Evolutionary conservation across 2,329 filamentous ascomycete species (phyloP), one percentile per base, ranked within the genome.

Genomic region (Plenodomus tracheiphilus): DNA sequence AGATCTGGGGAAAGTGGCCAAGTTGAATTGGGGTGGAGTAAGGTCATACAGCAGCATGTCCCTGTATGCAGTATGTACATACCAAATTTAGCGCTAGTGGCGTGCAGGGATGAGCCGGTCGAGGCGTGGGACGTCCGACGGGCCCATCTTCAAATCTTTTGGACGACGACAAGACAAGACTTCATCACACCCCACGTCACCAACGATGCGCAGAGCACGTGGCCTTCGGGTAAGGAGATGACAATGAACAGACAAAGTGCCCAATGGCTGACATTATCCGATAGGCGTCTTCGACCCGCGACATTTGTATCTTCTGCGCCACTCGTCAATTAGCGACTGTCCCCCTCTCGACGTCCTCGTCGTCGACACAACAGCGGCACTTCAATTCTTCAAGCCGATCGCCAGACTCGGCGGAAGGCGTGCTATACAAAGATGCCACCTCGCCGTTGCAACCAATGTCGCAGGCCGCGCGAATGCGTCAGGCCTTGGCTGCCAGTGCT

Each of bases 221-320:
- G 61, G 54, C 46, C 54, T 69, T 30, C 56, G 65, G 55, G 66
- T 70, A 58, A 41, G 59, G 11, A 50, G 17, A 18, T 21, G 7
- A 10, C 25, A n/a, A 21, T 16, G 7, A 16, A 22, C 6, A 2
- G 16, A 4, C n/a, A 18, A 39, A 17, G 20, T 16, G 1, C 8
- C 10, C 35, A 4, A 20, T 39, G n/a, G 41, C 22, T 43, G 21
- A 32, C 47, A 59, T 37, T 53, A 39, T 35, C 18, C 22, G 22
- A 21, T 32, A 73, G 70, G 63, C 62, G 15, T 65, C 68, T 30
- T 63, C 69, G 22, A 62, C 68, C 51, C 69, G 68, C 54, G 62
- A 71, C 45, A 56, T 74, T 41, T 74, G 70, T 59, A 54, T 71
- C 56, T 70, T 74, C 43, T 74, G 71, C 64, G 68, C 71, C 61